A percentile compares a stretch with the other conserved stretches of the same genome.
These are phyloP conservation scores for Colletotrichum shisoi DNA, from an alignment of 2,329 filamentous ascomycete species.

Conservation along the genomic window DNA sequence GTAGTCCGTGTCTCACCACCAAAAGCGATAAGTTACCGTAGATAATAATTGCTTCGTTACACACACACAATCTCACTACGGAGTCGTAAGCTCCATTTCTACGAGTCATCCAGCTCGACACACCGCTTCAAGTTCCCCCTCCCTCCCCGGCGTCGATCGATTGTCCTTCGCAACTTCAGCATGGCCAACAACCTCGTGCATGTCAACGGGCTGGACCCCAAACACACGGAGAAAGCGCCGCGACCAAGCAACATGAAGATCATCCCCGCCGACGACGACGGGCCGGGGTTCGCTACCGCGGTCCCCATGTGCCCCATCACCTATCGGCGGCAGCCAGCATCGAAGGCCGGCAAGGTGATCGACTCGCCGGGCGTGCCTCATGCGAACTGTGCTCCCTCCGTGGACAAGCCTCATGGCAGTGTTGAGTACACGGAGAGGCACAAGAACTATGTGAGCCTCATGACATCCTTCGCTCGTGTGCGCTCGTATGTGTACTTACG, in stretches of 20 bases:
- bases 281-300: slow-evolving; percentile 16
- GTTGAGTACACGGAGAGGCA: slow-evolving; percentile 16
- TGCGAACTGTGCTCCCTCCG: slow-evolving; percentile 22
- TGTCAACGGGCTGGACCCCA: neutral
- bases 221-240: neutral
- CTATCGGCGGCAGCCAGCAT: slow-evolving; percentile 15
- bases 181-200: neutral
- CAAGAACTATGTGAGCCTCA: slow-evolving; percentile 17
- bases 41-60: too few species aligned
- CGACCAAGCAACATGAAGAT: slow-evolving; percentile 1
- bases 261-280: neutral
- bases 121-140: too few species aligned
- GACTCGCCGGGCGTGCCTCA: slow-evolving; percentile 25
- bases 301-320: slow-evolving; percentile 18
- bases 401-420: slow-evolving; percentile 6
- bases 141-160: too few species aligned
- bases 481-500: neutral
- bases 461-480: too few species aligned
- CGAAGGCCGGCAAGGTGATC: slow-evolving; percentile 9
- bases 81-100: too few species aligned
- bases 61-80: too few species aligned
- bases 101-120: too few species aligned
- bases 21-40: too few species aligned
- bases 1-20: too few species aligned
- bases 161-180: neutral